Base-by-base conservation (phyloP, 2,329 filamentous ascomycete genomes). In the Cladosporium sp. region DNA sequence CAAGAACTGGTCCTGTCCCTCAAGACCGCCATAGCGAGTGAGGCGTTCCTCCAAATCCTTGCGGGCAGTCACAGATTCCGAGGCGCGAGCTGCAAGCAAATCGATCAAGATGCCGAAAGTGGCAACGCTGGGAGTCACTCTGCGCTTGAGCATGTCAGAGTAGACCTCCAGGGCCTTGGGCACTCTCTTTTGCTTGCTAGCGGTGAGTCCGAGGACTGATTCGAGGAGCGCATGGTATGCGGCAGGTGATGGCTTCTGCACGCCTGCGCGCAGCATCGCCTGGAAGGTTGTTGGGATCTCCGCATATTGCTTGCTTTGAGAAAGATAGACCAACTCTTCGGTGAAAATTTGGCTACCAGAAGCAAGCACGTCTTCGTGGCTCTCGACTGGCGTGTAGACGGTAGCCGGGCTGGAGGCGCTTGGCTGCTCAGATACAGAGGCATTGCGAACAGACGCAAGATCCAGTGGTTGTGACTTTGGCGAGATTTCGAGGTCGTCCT, bases 101-200 rank as follows among this genome's bases (percentile, higher is more conserved):
- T 90, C 88, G 64, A 99, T 91, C 21, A 99, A 83, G 36, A 93
- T 93, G 74, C 92, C 88, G 79, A 96, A 98, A 0, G 94, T 98
- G 65, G 91, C 87, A 63, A 89, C 88, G 76, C 97, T 90, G 8
- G 94, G 93, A 23, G 86, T 81, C 26, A 98, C 89, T 71, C 89
- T 90, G 69, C 93, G 90, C 70, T 90, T 88, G 71, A 97, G 88
- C 95, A 99, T 98, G 76, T 98, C 93, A 18, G 93, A 90, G 78
- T 98, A 99, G 61, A 99, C 91, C 80, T 97, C 93, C 61, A 98
- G 85, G 5, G 92, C 93, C 81, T 96, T 96, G 67, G 92, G 90
- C 16, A 96, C 91, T 61, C 95, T 88, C 79, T 96, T 91, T 63
- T 90, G 90, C 78, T 89, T 91, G 77, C 91, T 89, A 26, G 84